Evolutionary conservation across 257 asterid genomes (phyloP), one percentile per base, ranked within the genome.

Genomic region (Sherardia arvensis): DNA sequence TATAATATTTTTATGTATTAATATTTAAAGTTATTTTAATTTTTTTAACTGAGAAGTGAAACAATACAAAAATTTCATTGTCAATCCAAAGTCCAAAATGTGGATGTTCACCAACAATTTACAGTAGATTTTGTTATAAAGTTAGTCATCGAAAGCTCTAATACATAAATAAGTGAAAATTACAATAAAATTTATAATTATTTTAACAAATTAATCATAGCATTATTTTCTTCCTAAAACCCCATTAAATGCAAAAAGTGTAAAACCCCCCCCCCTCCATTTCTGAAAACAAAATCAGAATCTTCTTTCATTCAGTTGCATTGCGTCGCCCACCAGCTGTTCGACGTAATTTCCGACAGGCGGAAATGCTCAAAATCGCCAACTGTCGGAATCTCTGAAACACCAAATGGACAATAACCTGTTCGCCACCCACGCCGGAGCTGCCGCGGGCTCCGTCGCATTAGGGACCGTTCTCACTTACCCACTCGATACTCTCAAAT

Each of bases 401-500:
- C 51, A 38, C 47, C 1, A 76, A 79, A 93, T 90, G 99, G 95
- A 83, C 0, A 77, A 81, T 65, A 75, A 78, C 66, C 74, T 75
- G 25, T 75, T 84, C 66, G 89, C 92, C 33, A 77, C 73, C 28
- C 97, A 93, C 60, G 90, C 77, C 23, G 77, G 79, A 21, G 94
- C 90, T 23, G 95, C 91, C 5, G 77, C 85, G 20, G 90, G 82
- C 23, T 83, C 99, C 29, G 95, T 78, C 54, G 74, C 80, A 26
- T 63, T 90, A 21, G 87, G 81, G 65, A 79, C 92, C 15, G 80
- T 80, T 72, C 66, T 82, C 28, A 84, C 86, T 2, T 87, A 80
- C 68, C 99, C 99, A 18, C 87, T 90, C 33, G 97, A 93, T 75
- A 87, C 95, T 66, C 80, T 93, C 67, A 90, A 87, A 83, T 83